Evolutionary conservation across 2,329 filamentous ascomycete genomes (phyloP), one percentile per base, ranked within the genome.

Genomic region (Alternaria triticina): DNA sequence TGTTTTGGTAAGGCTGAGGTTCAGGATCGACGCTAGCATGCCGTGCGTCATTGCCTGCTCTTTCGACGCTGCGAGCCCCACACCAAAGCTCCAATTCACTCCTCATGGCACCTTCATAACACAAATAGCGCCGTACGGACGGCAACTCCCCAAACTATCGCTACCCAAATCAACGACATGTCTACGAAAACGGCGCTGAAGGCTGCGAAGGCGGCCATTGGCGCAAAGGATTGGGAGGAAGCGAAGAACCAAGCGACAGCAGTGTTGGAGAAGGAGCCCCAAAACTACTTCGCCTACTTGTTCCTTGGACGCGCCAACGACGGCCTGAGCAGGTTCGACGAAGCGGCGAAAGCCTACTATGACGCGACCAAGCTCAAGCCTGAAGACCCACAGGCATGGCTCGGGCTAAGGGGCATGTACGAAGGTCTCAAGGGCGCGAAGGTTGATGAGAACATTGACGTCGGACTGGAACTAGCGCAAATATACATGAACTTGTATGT

Each of bases 271-370:
- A 87, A 87, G 67, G 94, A 97, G 65, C 82, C 90, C 2, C 87
- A 90, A 66, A 96, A 91, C 78, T 96, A 97, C 80, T 93, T 95
- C 79, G 94, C 89, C 87, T 88, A 92, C 68, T 86, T 98, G n/a
- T 96, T 97, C 76, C 84, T 97, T 17, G 96, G 93, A 2, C 93
- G 96, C 77, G 91, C 92, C 2, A 84, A 91, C 49, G 93, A 97
- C 79, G 96, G 94, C 77, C 87, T 91, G 65, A 88, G 88, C 64
- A 87, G 89, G 64, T 81, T 86, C 8, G 88, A 91, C 7, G 90
- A 93, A 44, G 90, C 96, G 0, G 94, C 96, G 71, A 87, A 86
- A 33, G 88, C 90, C 1, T 98, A 98, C 79, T 84, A 86, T 44
- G 84, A 87, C 30, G 96, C 95, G 2, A 88, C 91, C 6, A 84